These are phyloP conservation scores for Athelia sp. DNA, from an alignment of 1,284 basidiomycete genomes.

Conservation along the genomic window DNA sequence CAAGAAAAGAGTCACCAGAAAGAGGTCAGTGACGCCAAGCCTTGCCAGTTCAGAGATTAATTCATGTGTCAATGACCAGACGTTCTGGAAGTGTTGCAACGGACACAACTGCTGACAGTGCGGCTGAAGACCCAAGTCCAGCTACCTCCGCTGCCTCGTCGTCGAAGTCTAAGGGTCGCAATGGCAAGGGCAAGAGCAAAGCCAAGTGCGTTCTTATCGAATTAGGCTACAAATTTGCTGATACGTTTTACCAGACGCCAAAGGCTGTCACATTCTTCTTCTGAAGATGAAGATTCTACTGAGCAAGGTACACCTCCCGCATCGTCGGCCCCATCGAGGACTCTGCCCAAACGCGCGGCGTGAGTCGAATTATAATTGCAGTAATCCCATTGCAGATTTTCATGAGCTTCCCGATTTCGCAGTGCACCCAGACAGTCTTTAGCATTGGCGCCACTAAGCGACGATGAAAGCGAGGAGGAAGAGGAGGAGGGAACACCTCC, in stretches of 20 bases:
- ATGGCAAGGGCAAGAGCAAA: constrained; percentile 26
- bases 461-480: constrained; percentile 22
- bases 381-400: background rate
- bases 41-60: background rate
- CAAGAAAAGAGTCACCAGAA: constrained; percentile 37
- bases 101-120: constrained; percentile 27
- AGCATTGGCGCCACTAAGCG: constrained; percentile 6
- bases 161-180: constrained; percentile 12
- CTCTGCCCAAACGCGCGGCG: constrained; percentile 39
- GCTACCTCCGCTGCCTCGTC: constrained; percentile 19
- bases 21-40: constrained; percentile 30
- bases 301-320: constrained; percentile 26
- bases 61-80: constrained; percentile 23
- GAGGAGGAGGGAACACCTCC: constrained; percentile 24
- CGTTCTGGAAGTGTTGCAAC: constrained; percentile 41
- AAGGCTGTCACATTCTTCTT: constrained; percentile 41
- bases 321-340: constrained; percentile 25
- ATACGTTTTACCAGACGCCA: constrained; percentile 26
- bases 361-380: constrained; percentile 20
- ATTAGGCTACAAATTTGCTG: background rate
- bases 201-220: constrained; percentile 28
- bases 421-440: constrained; percentile 30
- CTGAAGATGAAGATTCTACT: constrained; percentile 34
- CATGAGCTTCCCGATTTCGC: background rate
- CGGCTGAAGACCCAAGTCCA: constrained; percentile 18